A percentile compares a stretch with the other conserved stretches of the same genome.
Conservation (phyloP, 306 rosid genomes). For the Trifolium dubium region DNA sequence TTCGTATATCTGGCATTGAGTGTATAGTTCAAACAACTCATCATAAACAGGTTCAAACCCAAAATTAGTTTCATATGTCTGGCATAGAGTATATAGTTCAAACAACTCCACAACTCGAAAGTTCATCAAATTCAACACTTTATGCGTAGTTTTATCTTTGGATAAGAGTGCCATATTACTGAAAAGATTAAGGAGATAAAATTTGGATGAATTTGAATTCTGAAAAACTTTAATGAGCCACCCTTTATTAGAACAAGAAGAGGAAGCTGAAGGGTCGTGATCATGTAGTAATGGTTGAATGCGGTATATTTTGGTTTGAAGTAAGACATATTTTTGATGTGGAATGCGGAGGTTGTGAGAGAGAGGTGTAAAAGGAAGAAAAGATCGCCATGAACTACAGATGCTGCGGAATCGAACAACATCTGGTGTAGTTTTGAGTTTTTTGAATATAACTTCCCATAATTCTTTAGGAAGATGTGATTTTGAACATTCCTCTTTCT, state of each 20-base stretch:
- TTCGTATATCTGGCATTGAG: neutral
- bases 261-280: neutral
- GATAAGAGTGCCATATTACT: neutral
- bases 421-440: no score
- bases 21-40: slow-evolving; percentile 16
- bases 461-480: no score
- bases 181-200: slow-evolving; percentile 37
- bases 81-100: neutral
- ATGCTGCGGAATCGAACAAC: no score
- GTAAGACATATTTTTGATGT: neutral
- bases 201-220: neutral
- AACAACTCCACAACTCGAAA: slow-evolving; percentile 30
- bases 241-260: neutral
- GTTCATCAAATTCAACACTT: slow-evolving; percentile 29
- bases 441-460: no score
- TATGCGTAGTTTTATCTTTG: neutral
- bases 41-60: neutral
- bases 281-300: neutral
- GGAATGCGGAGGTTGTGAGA: neutral
- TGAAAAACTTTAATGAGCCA: slow-evolving; percentile 36
- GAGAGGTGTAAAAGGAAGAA: no score
- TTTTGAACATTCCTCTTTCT: no score
- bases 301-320: slow-evolving; percentile 12
- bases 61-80: neutral
- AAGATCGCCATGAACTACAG: no score